Conservation (phyloP, 1,284 basidiomycete genomes). For the Puccinia horiana region DNA sequence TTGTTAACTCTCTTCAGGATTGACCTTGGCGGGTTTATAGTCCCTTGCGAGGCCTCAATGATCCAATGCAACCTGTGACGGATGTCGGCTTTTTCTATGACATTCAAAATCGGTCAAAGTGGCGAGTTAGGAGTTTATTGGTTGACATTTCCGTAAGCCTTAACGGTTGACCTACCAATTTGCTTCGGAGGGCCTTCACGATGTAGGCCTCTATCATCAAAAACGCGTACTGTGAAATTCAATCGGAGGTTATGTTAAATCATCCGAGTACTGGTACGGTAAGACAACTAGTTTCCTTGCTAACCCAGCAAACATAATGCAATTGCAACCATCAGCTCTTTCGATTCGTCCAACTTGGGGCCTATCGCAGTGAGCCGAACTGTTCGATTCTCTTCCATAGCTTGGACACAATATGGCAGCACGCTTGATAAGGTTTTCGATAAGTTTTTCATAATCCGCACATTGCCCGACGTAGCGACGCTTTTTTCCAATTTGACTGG, state of each 20-base stretch:
- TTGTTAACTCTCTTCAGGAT: constrained; percentile 78
- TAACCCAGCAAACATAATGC: constrained; percentile 35
- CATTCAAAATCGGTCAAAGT: constrained; percentile 12
- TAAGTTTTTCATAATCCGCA: constrained; percentile 21
- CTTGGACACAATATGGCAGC: constrained; percentile 14
- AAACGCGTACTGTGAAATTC: constrained; percentile 7
- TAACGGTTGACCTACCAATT: background rate
- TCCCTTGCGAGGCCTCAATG: constrained; percentile 67
- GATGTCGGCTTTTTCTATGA: constrained; percentile 66
- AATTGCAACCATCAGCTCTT: constrained; percentile 38
- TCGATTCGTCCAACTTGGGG: constrained; percentile 8
- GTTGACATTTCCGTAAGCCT: background rate
- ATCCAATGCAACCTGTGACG: constrained; percentile 76
- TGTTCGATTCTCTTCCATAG: background rate
- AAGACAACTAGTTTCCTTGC: background rate
- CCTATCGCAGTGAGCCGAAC: constrained; percentile 34
- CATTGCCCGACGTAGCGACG: background rate
- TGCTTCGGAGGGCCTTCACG: background rate
- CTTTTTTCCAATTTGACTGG: background rate
- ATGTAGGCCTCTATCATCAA: constrained; percentile 4
- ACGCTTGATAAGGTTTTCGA: constrained; percentile 17
- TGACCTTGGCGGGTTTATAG: constrained; percentile 71
- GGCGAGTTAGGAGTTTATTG: background rate
- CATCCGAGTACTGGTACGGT: background rate
- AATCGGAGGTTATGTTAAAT: background rate